phyloP scores from a whole-genome alignment of 441 rosid genomes.

The Erysimum pusillum region DNA sequence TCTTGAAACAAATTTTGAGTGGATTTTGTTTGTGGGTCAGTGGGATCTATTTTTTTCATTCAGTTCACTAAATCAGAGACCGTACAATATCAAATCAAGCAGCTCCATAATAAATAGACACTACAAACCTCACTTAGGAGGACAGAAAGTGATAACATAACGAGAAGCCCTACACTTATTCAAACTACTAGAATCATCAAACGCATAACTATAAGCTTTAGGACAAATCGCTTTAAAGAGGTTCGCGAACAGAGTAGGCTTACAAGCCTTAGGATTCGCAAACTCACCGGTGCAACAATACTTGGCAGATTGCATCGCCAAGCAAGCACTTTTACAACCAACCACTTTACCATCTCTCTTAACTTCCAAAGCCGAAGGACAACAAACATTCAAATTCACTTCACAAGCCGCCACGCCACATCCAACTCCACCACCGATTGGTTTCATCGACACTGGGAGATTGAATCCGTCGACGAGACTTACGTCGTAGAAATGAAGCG shows the following conservation, averaged over 20 bases:
- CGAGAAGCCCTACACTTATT: constrained; percentile 89
- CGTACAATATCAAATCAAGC: constrained; percentile 11
- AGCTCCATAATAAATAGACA: background rate
- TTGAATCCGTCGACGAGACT: constrained; percentile 94
- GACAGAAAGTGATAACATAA: constrained; percentile 90
- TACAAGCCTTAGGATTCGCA: constrained; percentile 75
- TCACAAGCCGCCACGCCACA: constrained; percentile 91
- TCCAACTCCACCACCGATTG: constrained; percentile 86
- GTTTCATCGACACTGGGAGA: constrained; percentile 85
- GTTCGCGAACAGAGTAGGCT: constrained; percentile 81
- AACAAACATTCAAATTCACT: constrained; percentile 76
- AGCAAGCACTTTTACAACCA: constrained; percentile 93
- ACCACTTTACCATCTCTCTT: constrained; percentile 68
- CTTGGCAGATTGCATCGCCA: constrained; percentile 89
- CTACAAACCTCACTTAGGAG: constrained; percentile 60
- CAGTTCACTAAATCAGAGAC: background rate
- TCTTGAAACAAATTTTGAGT: background rate
- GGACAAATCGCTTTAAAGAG: constrained; percentile 93
- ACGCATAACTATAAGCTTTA: constrained; percentile 93
- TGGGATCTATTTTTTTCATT: too few relatives aligned
- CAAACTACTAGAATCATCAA: constrained; percentile 87
- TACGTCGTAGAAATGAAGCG: constrained; percentile 91
- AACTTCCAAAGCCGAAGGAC: constrained; percentile 89
- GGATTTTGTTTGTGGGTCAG: background rate
- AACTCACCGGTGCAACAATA: constrained; percentile 88